These are phyloP conservation scores for Aspergillus ostianus DNA, from an alignment of 495 filamentous ascomycete species.

Conservation along the genomic window DNA sequence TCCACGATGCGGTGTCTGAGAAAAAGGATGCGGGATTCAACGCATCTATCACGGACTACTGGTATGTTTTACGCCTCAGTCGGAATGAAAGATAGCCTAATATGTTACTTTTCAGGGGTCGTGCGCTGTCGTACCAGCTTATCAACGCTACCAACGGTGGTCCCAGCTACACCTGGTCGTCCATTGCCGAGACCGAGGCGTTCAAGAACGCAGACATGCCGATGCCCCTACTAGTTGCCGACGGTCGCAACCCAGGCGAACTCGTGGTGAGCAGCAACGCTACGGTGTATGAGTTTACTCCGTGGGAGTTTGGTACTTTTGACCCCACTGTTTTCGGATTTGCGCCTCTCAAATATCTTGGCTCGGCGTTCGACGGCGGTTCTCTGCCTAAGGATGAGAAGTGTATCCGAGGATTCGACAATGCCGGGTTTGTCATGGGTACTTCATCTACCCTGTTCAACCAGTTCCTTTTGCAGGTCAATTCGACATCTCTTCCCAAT, in stretches of 20 bases:
- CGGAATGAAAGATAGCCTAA: conserved; percentile 21
- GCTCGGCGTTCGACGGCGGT: conserved; percentile 75
- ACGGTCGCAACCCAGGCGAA: conserved; percentile 67
- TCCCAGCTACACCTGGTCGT: conserved; percentile 80
- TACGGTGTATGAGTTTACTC: conserved; percentile 84
- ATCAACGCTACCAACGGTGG: conserved; percentile 77
- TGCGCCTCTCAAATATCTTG: conserved; percentile 69
- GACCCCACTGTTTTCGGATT: conserved; percentile 83
- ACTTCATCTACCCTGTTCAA: conserved; percentile 94
- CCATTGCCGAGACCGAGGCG: conserved; percentile 65
- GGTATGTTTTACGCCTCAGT: conserved; percentile 40
- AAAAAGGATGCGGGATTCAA: conserved; percentile 75
- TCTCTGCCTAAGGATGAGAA: conserved; percentile 51
- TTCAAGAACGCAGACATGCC: conserved; percentile 74
- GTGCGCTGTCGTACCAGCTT: conserved; percentile 80
- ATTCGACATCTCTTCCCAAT: conserved; percentile 50
- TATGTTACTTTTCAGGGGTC: conserved; percentile 37
- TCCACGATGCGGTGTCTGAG: conserved; percentile 57
- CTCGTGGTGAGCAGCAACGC: conserved; percentile 67
- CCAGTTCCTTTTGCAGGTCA: conserved; percentile 60
- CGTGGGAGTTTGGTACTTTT: conserved; percentile 81
- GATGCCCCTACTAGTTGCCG: conserved; percentile 79
- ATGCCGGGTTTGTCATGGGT: conserved; percentile 82
- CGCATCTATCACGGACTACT: conserved; percentile 82
- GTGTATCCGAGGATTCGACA: conserved; percentile 83